Conservation (phyloP, 176 grass and related monocot species). For the Oropetium thomaeum region DNA sequence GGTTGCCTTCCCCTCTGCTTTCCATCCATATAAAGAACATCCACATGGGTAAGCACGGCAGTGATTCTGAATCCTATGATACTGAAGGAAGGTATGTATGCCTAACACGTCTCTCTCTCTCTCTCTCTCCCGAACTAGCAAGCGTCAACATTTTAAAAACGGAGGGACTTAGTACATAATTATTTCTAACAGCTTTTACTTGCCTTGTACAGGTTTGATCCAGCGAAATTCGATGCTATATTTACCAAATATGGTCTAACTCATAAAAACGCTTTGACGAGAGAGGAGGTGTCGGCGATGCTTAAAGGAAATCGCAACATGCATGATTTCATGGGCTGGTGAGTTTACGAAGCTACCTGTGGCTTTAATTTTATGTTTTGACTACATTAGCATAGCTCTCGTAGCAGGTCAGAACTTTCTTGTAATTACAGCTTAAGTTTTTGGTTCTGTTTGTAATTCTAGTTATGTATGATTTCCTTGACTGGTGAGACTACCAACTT, state of each 20-base stretch:
- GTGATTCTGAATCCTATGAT: slow-evolving; percentile 64
- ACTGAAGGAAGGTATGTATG: slow-evolving; percentile 62
- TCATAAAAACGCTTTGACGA: slow-evolving; percentile 48
- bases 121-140: too few relatives aligned
- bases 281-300: slow-evolving; percentile 42
- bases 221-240: slow-evolving; percentile 67
- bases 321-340: slow-evolving; percentile 47
- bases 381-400: neutral
- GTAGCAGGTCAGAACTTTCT: neutral
- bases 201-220: slow-evolving; percentile 45
- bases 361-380: too few relatives aligned
- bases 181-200: neutral
- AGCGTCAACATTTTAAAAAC: too few relatives aligned
- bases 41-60: slow-evolving; percentile 67
- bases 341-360: neutral
- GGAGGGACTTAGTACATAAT: too few relatives aligned
- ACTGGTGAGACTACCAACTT: slow-evolving; percentile 35
- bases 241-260: slow-evolving; percentile 64
- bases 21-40: slow-evolving; percentile 65
- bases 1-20: slow-evolving; percentile 54
- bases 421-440: neutral
- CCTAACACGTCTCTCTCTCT: neutral
- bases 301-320: slow-evolving; percentile 51
- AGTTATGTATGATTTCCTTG: slow-evolving; percentile 31
- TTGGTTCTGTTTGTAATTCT: too few relatives aligned